Conservation (phyloP, 495 filamentous ascomycete genomes). For the Cryomyces antarcticus region DNA sequence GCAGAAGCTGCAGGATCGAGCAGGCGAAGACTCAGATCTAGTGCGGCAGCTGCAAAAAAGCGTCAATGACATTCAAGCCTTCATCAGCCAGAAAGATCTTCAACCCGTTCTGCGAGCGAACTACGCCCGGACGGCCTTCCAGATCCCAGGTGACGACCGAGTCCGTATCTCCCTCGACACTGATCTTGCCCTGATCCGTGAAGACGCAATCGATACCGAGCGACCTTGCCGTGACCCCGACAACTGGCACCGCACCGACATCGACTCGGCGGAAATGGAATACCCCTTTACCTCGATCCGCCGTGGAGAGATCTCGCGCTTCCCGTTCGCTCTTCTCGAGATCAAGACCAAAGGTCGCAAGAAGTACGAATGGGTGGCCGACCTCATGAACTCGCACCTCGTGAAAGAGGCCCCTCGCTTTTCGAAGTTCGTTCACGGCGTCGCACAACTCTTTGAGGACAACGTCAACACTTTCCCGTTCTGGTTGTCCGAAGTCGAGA, state of each 20-base stretch:
- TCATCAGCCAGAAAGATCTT: constrained; percentile 56
- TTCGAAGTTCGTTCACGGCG: constrained; percentile 90
- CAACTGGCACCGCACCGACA: constrained; percentile 79
- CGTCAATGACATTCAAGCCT: constrained; percentile 58
- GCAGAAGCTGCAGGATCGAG: constrained; percentile 55
- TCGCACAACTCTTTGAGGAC: constrained; percentile 81
- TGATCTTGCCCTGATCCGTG: constrained; percentile 75
- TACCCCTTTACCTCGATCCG: constrained; percentile 71
- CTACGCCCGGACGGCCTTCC: constrained; percentile 88
- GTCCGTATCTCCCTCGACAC: constrained; percentile 88
- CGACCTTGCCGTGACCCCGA: constrained; percentile 72
- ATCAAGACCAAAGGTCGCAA: constrained; percentile 69
- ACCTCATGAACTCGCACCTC: constrained; percentile 79
- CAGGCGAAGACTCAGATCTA: constrained; percentile 34
- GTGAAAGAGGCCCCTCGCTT: constrained; percentile 78
- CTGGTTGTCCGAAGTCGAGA: constrained; percentile 80
- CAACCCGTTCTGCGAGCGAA: constrained; percentile 78
- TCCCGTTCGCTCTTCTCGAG: constrained; percentile 79
- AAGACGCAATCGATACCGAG: constrained; percentile 66
- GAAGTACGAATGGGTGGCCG: constrained; percentile 67
- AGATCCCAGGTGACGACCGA: constrained; percentile 81
- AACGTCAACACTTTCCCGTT: constrained; percentile 90
- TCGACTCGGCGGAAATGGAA: constrained; percentile 62
- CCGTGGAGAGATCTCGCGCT: constrained; percentile 79
- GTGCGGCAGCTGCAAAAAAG: constrained; percentile 49